phyloP scores from a whole-genome alignment of 495 filamentous ascomycete genomes.

The Podospora pseudocomata region DNA sequence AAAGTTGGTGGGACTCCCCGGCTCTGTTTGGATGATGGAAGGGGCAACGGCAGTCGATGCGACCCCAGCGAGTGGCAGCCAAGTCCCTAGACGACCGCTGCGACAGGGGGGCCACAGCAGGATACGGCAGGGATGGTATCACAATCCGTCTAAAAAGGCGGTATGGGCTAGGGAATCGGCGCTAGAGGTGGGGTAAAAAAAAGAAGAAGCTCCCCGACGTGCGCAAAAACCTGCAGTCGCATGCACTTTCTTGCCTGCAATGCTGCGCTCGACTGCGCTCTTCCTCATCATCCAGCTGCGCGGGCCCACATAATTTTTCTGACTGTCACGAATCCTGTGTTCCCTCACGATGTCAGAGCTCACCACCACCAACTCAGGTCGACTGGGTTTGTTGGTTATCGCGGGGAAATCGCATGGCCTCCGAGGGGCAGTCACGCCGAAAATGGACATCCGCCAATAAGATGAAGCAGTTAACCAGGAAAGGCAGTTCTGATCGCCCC shows the following conservation, averaged over 20 bases:
- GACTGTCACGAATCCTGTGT: conserved; percentile 5
- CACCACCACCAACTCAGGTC: not conserved
- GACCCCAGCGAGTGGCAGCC: conserved; percentile 13
- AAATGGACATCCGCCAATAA: not conserved
- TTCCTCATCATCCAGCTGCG: conserved; percentile 8
- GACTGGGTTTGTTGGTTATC: not conserved
- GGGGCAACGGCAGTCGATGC: conserved; percentile 30
- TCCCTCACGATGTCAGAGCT: not conserved
- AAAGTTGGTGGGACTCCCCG: conserved; percentile 11
- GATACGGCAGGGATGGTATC: conserved; percentile 7
- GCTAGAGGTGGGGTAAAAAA: conserved; percentile 6
- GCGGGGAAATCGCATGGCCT: not conserved
- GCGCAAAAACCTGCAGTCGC: conserved; percentile 7
- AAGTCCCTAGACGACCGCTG: conserved; percentile 14
- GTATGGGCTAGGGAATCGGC: conserved; percentile 32
- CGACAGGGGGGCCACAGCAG: conserved; percentile 10
- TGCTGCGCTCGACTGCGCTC: not conserved
- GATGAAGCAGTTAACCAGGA: not conserved
- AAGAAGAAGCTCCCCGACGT: not conserved
- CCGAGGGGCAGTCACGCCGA: not conserved
- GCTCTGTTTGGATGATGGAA: conserved; percentile 25
- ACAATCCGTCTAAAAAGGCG: conserved; percentile 26
- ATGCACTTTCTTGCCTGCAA: conserved; percentile 5
- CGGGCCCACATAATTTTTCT: conserved; percentile 18
- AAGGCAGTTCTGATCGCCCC: not conserved